Evolutionary conservation across 2,329 filamentous ascomycete species (phyloP), one percentile per base, ranked within the genome.

Genomic region (Ophiostoma ips): DNA sequence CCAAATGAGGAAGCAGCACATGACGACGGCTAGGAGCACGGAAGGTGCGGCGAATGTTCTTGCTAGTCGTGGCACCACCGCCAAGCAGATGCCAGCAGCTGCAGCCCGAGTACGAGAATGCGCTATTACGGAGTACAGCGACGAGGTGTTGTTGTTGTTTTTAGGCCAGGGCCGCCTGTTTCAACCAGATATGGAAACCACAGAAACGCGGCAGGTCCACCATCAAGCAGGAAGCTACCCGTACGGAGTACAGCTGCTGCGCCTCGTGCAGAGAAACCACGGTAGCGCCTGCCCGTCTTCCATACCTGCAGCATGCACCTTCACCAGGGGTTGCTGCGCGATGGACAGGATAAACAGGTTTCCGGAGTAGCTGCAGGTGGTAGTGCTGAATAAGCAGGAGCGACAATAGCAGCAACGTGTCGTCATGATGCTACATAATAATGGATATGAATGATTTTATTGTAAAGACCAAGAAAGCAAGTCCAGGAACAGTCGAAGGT

Each of bases 171-270:
- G 46, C 44, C 46, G 46, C 45, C 36, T 21, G 40, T 40, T 21
- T 15, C 40, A 33, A 36, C 37, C 15, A 47, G 43, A 24, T 50
- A 51, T 41, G 52, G 54, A 51, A 54, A 54, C 54, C 52, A 51
- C 40, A 52, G 54, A 54, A 54, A 55, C 54, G 18, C 28, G 47
- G 41, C 31, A 49, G 50, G 31, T 47, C 50, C 50, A 50, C 50
- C 35, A 24, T 8, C 24, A 28, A 9, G 10, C 7, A 31, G 12
- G 33, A n/a, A n/a, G n/a, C n/a, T n/a, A n/a, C n/a, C n/a, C n/a
- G n/a, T n/a, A n/a, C n/a, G n/a, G n/a, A n/a, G n/a, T n/a, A n/a
- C 21, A 43, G 33, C 18, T 49, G 36, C 34, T 10, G 38, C 7
- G 13, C 28, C 13, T 18, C 12, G 9, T 18, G 9, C 34, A 30